Conservation (phyloP, 1,284 basidiomycete genomes). For the Malassezia cuniculi region DNA sequence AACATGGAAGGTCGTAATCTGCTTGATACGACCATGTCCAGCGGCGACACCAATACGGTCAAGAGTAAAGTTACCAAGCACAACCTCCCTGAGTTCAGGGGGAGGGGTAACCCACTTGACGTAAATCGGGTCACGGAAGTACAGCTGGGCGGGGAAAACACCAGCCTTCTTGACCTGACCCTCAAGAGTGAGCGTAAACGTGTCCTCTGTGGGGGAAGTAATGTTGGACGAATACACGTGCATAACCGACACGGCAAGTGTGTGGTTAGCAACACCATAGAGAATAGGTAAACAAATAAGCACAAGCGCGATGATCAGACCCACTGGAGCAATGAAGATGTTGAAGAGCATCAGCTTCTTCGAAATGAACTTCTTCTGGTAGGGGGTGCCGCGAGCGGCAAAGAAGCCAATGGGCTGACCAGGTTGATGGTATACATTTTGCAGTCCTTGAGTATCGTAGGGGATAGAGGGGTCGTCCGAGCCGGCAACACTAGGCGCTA, state of each 20-base stretch:
- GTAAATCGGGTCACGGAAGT: conserved; percentile 42
- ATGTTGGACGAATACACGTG: conserved; percentile 44
- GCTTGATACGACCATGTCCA: conserved; percentile 45
- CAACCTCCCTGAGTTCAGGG: conserved; percentile 30
- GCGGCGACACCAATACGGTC: conserved; percentile 40
- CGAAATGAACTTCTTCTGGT: conserved; percentile 41
- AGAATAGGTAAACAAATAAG: conserved; percentile 43
- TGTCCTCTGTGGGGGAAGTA: conserved; percentile 34
- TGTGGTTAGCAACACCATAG: conserved; percentile 43
- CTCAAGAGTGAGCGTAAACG: conserved; percentile 42
- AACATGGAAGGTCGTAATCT: conserved; percentile 44
- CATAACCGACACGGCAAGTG: conserved; percentile 40
- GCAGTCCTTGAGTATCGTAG: too few relatives aligned
- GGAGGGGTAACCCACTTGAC: conserved; percentile 44
- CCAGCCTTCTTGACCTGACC: conserved; percentile 45
- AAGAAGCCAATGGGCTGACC: conserved; percentile 34
- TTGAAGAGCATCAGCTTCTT: conserved; percentile 36
- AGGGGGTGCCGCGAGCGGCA: conserved; percentile 36
- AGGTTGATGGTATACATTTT: too few relatives aligned
- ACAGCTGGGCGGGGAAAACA: conserved; percentile 45
- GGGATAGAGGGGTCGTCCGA: too few relatives aligned
- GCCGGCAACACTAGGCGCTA: too few relatives aligned
- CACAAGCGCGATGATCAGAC: conserved; percentile 27
- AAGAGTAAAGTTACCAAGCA: conserved; percentile 34
- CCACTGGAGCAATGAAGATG: conserved; percentile 27